These are phyloP conservation scores for Fusarium sp. DNA, from an alignment of 2,329 filamentous ascomycete species.

Conservation along the genomic window DNA sequence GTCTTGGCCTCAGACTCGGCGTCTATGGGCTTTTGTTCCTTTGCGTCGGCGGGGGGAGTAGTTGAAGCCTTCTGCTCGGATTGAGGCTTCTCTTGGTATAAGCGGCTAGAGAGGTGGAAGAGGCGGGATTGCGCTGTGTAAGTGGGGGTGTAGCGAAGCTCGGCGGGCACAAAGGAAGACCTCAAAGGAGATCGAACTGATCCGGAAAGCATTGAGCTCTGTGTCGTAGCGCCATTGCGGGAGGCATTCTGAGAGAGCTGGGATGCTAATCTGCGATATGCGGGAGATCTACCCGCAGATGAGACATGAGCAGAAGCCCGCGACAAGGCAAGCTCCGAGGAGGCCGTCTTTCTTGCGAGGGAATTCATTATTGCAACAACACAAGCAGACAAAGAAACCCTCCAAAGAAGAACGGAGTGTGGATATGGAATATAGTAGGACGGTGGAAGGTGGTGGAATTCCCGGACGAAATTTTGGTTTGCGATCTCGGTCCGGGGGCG, in stretches of 20 bases:
- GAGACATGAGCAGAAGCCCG: constrained; percentile 55
- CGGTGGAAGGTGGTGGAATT: constrained; percentile 47
- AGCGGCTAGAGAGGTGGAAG: constrained; percentile 50
- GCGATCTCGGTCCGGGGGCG: constrained; percentile 53
- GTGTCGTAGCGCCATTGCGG: constrained; percentile 45
- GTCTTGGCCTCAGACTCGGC: constrained; percentile 50
- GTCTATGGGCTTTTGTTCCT: constrained; percentile 55
- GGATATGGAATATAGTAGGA: constrained; percentile 42
- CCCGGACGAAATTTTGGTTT: constrained; percentile 54
- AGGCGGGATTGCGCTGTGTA: constrained; percentile 47
- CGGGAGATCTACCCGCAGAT: constrained; percentile 59
- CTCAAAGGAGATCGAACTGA: constrained; percentile 55
- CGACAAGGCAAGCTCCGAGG: constrained; percentile 56
- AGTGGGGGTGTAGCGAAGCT: constrained; percentile 51
- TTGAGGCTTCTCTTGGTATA: constrained; percentile 52
- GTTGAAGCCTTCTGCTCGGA: constrained; percentile 44
- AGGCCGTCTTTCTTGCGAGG: constrained; percentile 57
- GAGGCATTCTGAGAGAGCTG: constrained; percentile 48
- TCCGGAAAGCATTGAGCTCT: constrained; percentile 44
- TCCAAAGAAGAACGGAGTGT: constrained; percentile 48
- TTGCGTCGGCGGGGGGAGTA: constrained; percentile 53
- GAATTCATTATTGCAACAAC: constrained; percentile 58
- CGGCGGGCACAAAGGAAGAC: constrained; percentile 58
- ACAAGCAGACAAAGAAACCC: constrained; percentile 42
- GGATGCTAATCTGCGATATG: constrained; percentile 61